These are phyloP conservation scores for Solanum corneliomulleri DNA, from an alignment of 257 asterid genomes.

Conservation along the genomic window DNA sequence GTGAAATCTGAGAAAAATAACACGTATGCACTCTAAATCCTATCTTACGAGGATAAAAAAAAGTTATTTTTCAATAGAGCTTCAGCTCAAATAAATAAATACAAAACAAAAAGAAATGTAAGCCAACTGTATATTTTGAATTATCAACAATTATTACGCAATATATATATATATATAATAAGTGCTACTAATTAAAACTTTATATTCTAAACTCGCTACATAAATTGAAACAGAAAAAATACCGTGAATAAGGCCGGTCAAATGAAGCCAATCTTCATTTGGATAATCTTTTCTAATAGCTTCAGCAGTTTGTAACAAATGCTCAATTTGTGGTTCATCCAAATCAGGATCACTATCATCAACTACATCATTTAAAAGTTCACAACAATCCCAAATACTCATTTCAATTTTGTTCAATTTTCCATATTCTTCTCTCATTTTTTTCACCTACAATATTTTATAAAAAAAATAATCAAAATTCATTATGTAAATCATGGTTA, in stretches of 20 bases:
- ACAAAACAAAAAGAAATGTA: neutral
- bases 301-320: neutral
- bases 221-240: neutral
- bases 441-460: neutral
- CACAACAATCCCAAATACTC: constrained; percentile 36
- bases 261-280: neutral
- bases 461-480: neutral
- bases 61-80: neutral
- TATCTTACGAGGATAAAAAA: neutral
- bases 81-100: neutral
- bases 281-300: neutral
- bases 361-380: constrained; percentile 24
- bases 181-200: too few relatives aligned
- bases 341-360: neutral
- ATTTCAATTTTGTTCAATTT: neutral
- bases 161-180: neutral
- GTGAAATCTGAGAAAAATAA: neutral
- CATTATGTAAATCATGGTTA: neutral
- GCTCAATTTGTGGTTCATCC: neutral
- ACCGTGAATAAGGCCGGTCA: constrained; percentile 14
- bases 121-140: neutral
- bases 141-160: neutral
- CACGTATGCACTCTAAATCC: neutral
- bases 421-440: neutral
- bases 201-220: neutral